Evolutionary conservation across 2,329 filamentous ascomycete genomes (phyloP).

Genomic region (Dactylellina leptospora): DNA sequence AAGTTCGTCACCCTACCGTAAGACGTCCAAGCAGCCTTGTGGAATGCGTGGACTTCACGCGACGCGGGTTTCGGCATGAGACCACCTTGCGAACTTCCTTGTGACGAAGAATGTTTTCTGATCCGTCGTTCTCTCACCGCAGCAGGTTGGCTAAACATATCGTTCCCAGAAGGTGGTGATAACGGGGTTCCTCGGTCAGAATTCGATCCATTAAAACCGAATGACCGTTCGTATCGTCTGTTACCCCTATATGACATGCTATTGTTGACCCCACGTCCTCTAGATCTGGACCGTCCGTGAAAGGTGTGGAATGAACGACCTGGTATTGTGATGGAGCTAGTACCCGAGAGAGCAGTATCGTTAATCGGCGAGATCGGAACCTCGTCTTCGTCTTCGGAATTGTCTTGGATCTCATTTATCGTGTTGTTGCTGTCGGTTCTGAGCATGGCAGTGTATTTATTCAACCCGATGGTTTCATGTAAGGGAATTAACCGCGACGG

Average conservation of each 20-base stretch:
- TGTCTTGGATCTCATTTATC: slow-evolving; percentile 35
- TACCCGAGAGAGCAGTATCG: slow-evolving; percentile 34
- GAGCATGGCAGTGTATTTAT: slow-evolving; percentile 28
- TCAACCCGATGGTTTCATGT: slow-evolving; percentile 55
- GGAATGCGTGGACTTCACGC: slow-evolving; percentile 43
- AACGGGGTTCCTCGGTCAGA: slow-evolving; percentile 48
- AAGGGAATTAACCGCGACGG: slow-evolving; percentile 55
- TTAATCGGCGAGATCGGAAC: slow-evolving; percentile 47
- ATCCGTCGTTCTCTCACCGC: slow-evolving; percentile 36
- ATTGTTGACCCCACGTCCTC: slow-evolving; percentile 40
- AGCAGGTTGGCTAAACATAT: slow-evolving; percentile 31
- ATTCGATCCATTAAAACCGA: slow-evolving; percentile 37
- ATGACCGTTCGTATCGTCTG: slow-evolving; percentile 37
- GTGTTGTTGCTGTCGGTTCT: slow-evolving; percentile 48
- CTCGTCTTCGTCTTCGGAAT: slow-evolving; percentile 49
- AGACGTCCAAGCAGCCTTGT: slow-evolving; percentile 52
- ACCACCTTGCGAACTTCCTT: slow-evolving; percentile 37
- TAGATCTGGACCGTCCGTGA: slow-evolving; percentile 43
- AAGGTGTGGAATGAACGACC: slow-evolving; percentile 47
- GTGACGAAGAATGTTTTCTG: slow-evolving; percentile 45
- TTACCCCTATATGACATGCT: slow-evolving; percentile 48
- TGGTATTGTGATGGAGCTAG: slow-evolving; percentile 39
- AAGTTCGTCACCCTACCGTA: slow-evolving; percentile 55
- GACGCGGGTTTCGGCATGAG: slow-evolving; percentile 33
- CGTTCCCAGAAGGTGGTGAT: slow-evolving; percentile 45